Base-by-base conservation (phyloP, 768 basidiomycete species). In the Hygrophoropsis aurantiaca region DNA sequence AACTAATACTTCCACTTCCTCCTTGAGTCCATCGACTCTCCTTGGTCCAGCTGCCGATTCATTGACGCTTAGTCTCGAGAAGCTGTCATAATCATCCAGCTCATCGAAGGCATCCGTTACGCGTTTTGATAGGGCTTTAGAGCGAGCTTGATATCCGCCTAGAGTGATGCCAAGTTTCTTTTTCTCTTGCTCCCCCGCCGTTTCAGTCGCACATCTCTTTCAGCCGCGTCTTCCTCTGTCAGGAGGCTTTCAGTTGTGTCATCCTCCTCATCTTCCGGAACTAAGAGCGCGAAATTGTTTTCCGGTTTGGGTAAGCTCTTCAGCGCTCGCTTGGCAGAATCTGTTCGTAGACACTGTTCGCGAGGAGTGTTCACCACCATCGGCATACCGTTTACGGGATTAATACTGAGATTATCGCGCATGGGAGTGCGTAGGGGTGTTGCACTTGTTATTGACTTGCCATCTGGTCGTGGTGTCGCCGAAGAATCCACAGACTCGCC, bases 371-470 rank as follows among this genome's bases (percentile, higher is more conserved):
- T 75, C 10, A 79, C 81, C 52, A 76, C 69, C 9, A 65, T 58
- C 10, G 83, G 69, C 45, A 75, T 78, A 4, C 78, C 81, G 40
- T 79, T 84, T 20, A 70, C 72, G 1, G 84, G 77, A 64, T 99
- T 99, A 69, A 99, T 93, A 48, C 84, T 84, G 15, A 98, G 78
- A 49, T 75, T 90, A 63, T 99, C 97, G 32, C 94, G 85, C 71
- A 94, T 76, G 5, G 97, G 97, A n/a, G 97, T 98, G 33, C 93
- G 86, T 20, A 94, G 71, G 2, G 94, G 94, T 1, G 95, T 97
- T 0, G 81, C 80, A 18, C 81, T 74, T 15, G 77, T 69, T 2
- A 63, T 69, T 10, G 61, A 51, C 10, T 68, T 67, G 21, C 58
- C 56, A 15, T 66, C 66, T 9, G 67, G 58, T 24, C 77, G 73